Base-by-base conservation (phyloP, 768 basidiomycete genomes). In the Russula dissimulans region DNA sequence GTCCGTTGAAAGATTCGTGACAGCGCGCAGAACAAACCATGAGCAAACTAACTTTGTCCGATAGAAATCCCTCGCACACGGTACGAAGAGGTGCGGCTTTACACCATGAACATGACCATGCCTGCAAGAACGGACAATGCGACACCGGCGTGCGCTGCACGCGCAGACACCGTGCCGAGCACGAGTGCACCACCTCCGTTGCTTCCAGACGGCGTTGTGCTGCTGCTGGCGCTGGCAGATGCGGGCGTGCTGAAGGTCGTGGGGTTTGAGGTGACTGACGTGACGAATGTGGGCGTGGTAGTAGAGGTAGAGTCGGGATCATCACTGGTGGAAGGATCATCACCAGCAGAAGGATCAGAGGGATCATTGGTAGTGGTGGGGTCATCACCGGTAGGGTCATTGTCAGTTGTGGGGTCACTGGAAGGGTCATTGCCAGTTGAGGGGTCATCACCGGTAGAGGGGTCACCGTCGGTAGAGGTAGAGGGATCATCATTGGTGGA, bases 81-180 rank as follows among this genome's bases (percentile, higher is more conserved):
- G 7, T 41, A 48, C 34, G 26, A 51, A 52, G 10, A 5, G 17
- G 22, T 8, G 22, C 39, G 10, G 36, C 22, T 18, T 64, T 44
- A 66, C 38, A 59, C 47, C 9, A 58, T 26, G 32, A 64, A 43
- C n/a, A 52, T 60, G 44, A 66, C 58, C 7, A 56, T 47, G 44
- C 42, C 47, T 5, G 64, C 64, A 29, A 64, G 41, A 15, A 57
- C 38, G 3, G 59, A 44, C 17, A 66, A 56, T 3, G 65, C 59
- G 12, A 56, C 43, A n/a, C 58, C 53, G 1, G 59, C 62, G 26
- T 49, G 51, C 10, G 54, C 51, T 0, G 59, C 56, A 39, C 42
- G 46, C 26, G 59, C 10, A 42, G 63, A 54, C n/a, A 44, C 18
- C n/a, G 38, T 47, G 9, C 54, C 58, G 29, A 59, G 31, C 41